Conservation (phyloP, 441 rosid genomes). For the Sinapis alba region DNA sequence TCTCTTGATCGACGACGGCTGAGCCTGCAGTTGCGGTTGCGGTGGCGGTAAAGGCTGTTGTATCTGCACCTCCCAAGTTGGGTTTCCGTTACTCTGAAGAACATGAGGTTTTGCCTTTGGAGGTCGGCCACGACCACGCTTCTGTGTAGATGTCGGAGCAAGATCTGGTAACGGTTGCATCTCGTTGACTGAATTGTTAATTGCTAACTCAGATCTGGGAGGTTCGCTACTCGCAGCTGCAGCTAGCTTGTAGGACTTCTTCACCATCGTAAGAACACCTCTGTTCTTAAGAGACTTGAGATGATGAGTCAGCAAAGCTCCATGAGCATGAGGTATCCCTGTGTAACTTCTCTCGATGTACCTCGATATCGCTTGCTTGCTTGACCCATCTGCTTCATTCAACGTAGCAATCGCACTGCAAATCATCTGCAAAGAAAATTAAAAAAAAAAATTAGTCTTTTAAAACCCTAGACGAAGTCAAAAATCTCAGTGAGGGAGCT, state of each 20-base stretch:
- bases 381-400: conserved; percentile 80
- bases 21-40: background rate
- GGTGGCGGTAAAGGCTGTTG: background rate
- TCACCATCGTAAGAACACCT: conserved; percentile 65
- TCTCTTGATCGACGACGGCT: conserved; percentile 30
- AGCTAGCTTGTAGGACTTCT: conserved; percentile 69
- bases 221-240: conserved; percentile 47
- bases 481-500: conserved; percentile 17
- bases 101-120: conserved; percentile 54
- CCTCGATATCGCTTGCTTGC: conserved; percentile 78
- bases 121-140: conserved; percentile 78
- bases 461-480: conserved; percentile 11
- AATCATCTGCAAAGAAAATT: conserved; percentile 55
- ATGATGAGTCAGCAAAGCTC: conserved; percentile 63
- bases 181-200: conserved; percentile 16
- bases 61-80: conserved; percentile 12
- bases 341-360: conserved; percentile 60
- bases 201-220: conserved; percentile 39
- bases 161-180: conserved; percentile 12
- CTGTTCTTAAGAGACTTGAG: conserved; percentile 64
- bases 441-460: background rate
- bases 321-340: conserved; percentile 62
- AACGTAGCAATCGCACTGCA: conserved; percentile 68
- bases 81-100: conserved; percentile 38
- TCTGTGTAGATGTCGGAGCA: conserved; percentile 29